Evolutionary conservation across 2,329 filamentous ascomycete species (phyloP).

Genomic region (Diplodia scrobiculata): DNA sequence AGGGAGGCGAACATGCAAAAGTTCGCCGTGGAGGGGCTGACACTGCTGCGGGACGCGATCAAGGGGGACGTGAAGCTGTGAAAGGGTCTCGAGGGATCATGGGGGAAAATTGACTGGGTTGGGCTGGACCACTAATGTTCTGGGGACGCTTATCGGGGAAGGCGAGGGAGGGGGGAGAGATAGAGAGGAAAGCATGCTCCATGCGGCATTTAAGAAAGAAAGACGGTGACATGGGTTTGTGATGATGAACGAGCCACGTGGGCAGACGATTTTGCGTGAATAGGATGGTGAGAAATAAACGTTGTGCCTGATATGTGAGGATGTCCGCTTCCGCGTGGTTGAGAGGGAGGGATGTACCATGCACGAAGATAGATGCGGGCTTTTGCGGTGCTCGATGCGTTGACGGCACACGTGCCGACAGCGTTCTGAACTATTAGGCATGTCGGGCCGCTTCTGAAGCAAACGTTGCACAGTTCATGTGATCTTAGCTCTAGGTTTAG

Average conservation of each 20-base stretch:
- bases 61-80: conserved; percentile 49
- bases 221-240: not conserved
- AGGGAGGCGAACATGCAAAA: conserved; percentile 64
- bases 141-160: not conserved
- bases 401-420: not conserved
- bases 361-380: not conserved
- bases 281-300: not conserved
- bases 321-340: not conserved
- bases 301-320: not conserved
- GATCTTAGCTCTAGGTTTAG: not conserved
- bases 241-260: not conserved
- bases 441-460: not conserved
- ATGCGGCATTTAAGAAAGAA: not conserved
- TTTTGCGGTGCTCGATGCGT: not conserved
- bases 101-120: not conserved
- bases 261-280: not conserved
- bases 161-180: not conserved
- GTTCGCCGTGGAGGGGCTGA: conserved; percentile 62
- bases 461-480: conserved; percentile 5
- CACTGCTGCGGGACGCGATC: conserved; percentile 60
- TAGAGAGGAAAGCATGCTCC: too few species aligned
- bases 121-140: not conserved
- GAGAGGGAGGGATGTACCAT: not conserved
- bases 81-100: conserved; percentile 4
- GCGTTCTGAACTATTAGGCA: not conserved